Base-by-base conservation (phyloP, 2,329 filamentous ascomycete species). In the Apiospora hydei region DNA sequence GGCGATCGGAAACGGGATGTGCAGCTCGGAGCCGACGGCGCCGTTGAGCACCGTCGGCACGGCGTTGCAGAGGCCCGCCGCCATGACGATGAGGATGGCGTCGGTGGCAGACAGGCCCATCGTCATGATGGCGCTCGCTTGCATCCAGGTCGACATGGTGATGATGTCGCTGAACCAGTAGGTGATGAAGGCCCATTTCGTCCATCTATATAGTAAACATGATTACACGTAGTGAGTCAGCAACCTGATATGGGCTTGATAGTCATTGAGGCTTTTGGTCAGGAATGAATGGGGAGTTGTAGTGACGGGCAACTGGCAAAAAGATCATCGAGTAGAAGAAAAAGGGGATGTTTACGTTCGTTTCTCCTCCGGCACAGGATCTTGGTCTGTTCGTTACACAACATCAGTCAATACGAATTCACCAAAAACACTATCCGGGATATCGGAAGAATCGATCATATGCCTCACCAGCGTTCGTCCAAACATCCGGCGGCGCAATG, bases 161-260 rank as follows among this genome's bases (percentile, higher is more conserved):
- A 81, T 76, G 78, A 86, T 82, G 73, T 87, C 85, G 8, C 82
- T 84, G 72, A 82, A 84, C 85, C 85, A 87, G 75, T 87, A 86
- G 18, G 83, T 82, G 80, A 85, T 83, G 74, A 84, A 86, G 43
- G 84, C 82, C 69, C 83, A 76, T 16, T 78, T 80, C 5, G 83
- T 82, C 85, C 85, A 86, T 26, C 64, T 67, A 38, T 26, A 24
- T 10, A 38, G 34, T 26, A 26, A 26, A 24, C 21, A 24, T 24
- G 3, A 16, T 53, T 16, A 14, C 13, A 16, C 10, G 8, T 1
- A 30, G 24, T 26, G 8, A 0, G n/a, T 26, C 49, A 30, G 13
- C 16, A 24, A 24, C 24, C 16, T 61, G 34, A 10, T 21, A 6
- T 8, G 34, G 5, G 34, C 7, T 38, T 38, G 34, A 38, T 30